Base-by-base conservation (phyloP, 2,329 filamentous ascomycete species). In the Fusarium sp. region DNA sequence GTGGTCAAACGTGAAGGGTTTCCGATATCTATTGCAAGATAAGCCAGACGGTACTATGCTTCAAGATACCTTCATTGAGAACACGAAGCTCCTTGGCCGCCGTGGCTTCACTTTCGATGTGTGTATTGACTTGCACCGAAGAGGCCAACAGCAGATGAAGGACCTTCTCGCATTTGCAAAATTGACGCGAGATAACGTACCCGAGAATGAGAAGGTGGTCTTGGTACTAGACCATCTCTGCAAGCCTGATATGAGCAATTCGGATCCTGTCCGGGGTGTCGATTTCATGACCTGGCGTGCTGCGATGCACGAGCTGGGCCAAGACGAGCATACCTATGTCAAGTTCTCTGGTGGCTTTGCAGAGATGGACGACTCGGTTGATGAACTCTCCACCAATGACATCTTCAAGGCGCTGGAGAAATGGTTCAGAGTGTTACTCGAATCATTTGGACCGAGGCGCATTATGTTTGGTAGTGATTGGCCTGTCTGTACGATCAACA, bases 181-280 rank as follows among this genome's bases (percentile, higher is more conserved):
- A 5, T 27, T 27, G 18, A 3, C 23, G 18, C 23, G 42, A 27
- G 18, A 45, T 1, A 45, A 15, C 5, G 42, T 27, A 6, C 23
- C 23, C 3, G 23, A 27, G 4, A 21, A 45, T 27, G 8, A 45
- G 12, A 45, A 7, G 18, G 23, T 21, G 23, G 23, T 21, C 3
- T 21, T 45, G 18, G 8, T 45, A 1, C 18, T 45, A 14, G 42
- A 45, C 3, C 42, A 45, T 19, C 19, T 45, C 12, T 45, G 42
- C 23, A 45, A 45, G 12, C 42, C 42, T 45, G 18, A 45, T 10
- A 10, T 45, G 12, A 21, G 11, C 18, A 8, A 10, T 21, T 14
- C 42, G 3, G 4, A 10, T 45, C 3, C 23, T 27, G 42, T 0
- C 25, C 14, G 23, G 0, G 42, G 15, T 21, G 9, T 7, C 5